Evolutionary conservation across 257 asterid genomes (phyloP), one percentile per base, ranked within the genome.

Genomic region (Lycium barbarum): DNA sequence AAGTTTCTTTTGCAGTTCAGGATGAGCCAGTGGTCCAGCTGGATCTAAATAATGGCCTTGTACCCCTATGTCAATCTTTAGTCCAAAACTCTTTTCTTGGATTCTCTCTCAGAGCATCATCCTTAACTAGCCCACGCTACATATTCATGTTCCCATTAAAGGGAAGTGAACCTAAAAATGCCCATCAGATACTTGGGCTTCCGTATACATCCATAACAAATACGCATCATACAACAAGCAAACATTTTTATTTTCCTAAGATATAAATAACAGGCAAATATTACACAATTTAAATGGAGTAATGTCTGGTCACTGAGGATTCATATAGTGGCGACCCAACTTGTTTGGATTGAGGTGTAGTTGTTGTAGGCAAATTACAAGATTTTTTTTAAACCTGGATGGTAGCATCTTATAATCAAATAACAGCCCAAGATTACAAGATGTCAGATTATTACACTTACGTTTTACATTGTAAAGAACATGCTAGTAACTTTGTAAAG

Each of bases 101-200:
- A 49, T 76, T 76, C 43, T 51, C 81, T 76, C 22, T 20, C 63
- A n/a, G 9, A 76, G 81, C 45, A 51, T 73, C 80, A 73, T 7
- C 62, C 81, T 76, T 22, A 4, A 51, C 14, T 76, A 51, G 45
- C 76, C 74, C 76, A 66, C 2, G 13, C 22, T 67, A 38, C 76
- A 67, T 36, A 33, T 65, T 65, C 12, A 33, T 65, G 72, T 5
- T 33, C 72, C 11, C 43, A 33, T 18, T 65, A 11, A 65, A 33
- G 45, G 45, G 18, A 67, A 67, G n/a, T 67, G 76, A 67, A 38
- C 49, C 76, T 15, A 36, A 33, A 59, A 36, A 36, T 67, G 51
- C n/a, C 76, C 51, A 66, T 67, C 76, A 36, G n/a, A 67, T 67
- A 67, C 76, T 67, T 67, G 22, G 76, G n/a, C 51, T 6, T 33